Conservation (phyloP, 1,284 basidiomycete species). For the Apiotrichum brassicae region DNA sequence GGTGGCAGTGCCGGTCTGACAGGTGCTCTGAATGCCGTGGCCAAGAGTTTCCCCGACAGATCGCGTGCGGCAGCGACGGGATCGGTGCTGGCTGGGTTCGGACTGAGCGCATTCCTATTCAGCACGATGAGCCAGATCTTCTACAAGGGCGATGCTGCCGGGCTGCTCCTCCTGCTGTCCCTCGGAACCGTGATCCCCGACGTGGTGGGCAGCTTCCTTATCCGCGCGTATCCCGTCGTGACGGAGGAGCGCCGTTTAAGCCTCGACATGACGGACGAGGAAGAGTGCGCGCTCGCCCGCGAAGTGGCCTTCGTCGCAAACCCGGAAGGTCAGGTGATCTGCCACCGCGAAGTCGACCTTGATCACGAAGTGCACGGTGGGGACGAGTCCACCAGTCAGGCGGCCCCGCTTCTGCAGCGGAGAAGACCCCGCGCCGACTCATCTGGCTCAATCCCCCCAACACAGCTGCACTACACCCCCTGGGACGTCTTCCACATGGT, state of each 20-base stretch:
- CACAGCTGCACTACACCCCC: slow-evolving; percentile 23
- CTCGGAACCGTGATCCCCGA: slow-evolving; percentile 64
- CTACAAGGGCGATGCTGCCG: slow-evolving; percentile 64
- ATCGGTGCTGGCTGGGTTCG: slow-evolving; percentile 72
- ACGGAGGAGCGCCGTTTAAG: slow-evolving; percentile 4
- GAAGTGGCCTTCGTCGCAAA: slow-evolving; percentile 5
- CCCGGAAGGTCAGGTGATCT: not conserved
- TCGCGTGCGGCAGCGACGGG: slow-evolving; percentile 62
- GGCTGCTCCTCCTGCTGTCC: slow-evolving; percentile 62
- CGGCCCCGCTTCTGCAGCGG: slow-evolving; percentile 2
- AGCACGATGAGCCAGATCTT: slow-evolving; percentile 59
- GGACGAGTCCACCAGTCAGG: not conserved
- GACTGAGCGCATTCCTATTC: slow-evolving; percentile 74
- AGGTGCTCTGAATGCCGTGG: slow-evolving; percentile 44
- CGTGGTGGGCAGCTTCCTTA: slow-evolving; percentile 59
- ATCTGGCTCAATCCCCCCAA: slow-evolving; percentile 22
- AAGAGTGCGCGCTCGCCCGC: slow-evolving; percentile 8
- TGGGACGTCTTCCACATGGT: slow-evolving; percentile 33
- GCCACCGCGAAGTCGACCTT: slow-evolving; percentile 47
- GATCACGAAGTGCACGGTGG: not conserved
- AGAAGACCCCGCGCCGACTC: slow-evolving; percentile 17
- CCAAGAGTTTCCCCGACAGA: slow-evolving; percentile 43
- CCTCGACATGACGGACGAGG: slow-evolving; percentile 9
- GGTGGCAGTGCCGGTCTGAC: slow-evolving; percentile 43
- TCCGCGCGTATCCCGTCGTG: slow-evolving; percentile 55